Evolutionary conservation across 176 grass and related monocot genomes (phyloP).

Genomic region (Zea luxurians): DNA sequence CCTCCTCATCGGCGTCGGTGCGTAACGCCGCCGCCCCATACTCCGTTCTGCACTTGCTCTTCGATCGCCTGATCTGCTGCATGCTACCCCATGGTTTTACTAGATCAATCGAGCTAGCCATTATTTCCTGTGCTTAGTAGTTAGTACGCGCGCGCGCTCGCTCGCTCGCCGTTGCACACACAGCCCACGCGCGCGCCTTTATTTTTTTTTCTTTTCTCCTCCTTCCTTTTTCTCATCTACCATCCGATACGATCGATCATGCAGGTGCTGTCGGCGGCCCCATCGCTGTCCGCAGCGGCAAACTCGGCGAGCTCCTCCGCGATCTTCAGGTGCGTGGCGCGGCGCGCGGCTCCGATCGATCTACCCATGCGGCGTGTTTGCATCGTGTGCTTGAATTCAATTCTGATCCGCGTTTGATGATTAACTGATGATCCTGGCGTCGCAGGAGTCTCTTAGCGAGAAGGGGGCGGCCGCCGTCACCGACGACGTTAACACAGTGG

Average conservation of each 20-base stretch:
- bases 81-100: background rate
- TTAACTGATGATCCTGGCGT: background rate
- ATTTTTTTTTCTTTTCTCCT: background rate
- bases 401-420: background rate
- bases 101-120: too few species aligned
- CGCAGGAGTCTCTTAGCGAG: constrained; percentile 28
- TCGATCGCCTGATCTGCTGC: background rate
- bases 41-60: background rate
- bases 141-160: background rate
- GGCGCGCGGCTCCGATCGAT: background rate
- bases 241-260: background rate
- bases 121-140: background rate
- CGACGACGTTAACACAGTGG: background rate
- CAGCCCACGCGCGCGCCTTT: background rate
- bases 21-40: background rate
- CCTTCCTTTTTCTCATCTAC: background rate
- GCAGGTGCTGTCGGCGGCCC: constrained; percentile 41
- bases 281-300: constrained; percentile 46
- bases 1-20: constrained; percentile 51
- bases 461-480: background rate
- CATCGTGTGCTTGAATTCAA: background rate
- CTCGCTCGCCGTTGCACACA: too few species aligned
- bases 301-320: constrained; percentile 49
- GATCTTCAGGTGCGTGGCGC: constrained; percentile 54
- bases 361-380: background rate